Evolutionary conservation across 345 rosid genomes (phyloP), one percentile per base, ranked within the genome.

Genomic region (Kandelia obovata): DNA sequence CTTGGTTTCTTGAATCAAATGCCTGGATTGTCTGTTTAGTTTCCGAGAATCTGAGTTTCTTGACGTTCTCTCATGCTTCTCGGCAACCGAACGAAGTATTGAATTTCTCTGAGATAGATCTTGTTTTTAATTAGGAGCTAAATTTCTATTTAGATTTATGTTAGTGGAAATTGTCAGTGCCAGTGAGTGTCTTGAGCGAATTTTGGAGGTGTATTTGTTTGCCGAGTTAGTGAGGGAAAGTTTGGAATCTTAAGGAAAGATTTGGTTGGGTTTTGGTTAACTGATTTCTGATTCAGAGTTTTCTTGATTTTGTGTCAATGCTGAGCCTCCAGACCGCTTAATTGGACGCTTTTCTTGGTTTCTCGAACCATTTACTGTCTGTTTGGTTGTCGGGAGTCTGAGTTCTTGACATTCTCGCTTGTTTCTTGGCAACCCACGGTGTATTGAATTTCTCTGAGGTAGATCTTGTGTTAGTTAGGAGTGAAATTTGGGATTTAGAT

Each of bases 141-240:
- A 39, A 39, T 39, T 10, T 10, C 15, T 15, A 8, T 37, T 8
- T 37, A 8, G 46, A 10, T 39, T 39, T 39, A 39, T 2, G 43
- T 37, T 37, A 39, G 15, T 39, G 13, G 46, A 11, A 13, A 39
- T 39, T 39, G 46, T 39, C 46, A 20, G 31, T 32, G 21, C 9
- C 9, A 34, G 37, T 43, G 53, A 8, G 9, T 51, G 58, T 65
- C 58, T 20, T 68, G 11, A 46, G 47, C 31, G 39, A 59, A 52
- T 68, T 72, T 49, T 23, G 25, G n/a, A 51, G 61, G n/a, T 25
- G 2, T 27, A 53, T 65, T 65, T 59, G 27, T 35, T 25, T 47
- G 60, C 68, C 28, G 28, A 9, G 53, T 17, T 27, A 53, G 59
- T 19, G 43, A 52, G 16, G 7, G 49, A n/a, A 32, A 35, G 23